phyloP scores from a whole-genome alignment of 345 rosid genomes.

The Mercurialis annua region DNA sequence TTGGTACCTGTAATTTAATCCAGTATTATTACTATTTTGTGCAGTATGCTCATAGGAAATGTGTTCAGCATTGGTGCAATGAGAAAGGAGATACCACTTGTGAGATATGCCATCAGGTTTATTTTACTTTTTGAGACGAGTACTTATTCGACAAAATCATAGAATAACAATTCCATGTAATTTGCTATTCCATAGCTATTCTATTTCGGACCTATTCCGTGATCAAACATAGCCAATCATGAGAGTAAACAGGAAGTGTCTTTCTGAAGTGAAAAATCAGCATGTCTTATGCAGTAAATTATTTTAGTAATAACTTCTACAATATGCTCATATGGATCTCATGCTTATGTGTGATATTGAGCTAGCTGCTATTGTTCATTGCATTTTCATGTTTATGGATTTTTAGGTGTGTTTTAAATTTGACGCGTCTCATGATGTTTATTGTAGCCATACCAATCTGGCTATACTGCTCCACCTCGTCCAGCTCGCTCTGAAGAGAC shows the following conservation, averaged over 20 bases:
- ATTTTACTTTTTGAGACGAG: background rate
- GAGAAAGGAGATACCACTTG: constrained; percentile 88
- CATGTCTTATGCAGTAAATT: too few species aligned
- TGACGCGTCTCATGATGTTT: constrained; percentile 13
- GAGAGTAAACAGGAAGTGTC: too few species aligned
- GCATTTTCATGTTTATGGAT: background rate
- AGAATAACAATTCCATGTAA: too few species aligned
- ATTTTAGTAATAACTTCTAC: too few species aligned
- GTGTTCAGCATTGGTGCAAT: constrained; percentile 96
- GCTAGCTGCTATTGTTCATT: background rate
- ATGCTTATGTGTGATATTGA: background rate
- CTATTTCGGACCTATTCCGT: too few species aligned
- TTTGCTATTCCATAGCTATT: too few species aligned
- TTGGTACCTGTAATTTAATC: too few species aligned
- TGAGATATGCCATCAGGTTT: constrained; percentile 94
- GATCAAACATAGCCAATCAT: too few species aligned
- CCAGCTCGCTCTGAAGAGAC: constrained; percentile 57
- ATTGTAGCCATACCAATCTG: constrained; percentile 70
- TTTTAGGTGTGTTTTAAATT: background rate
- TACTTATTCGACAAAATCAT: too few species aligned
- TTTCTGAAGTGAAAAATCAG: too few species aligned
- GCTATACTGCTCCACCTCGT: constrained; percentile 76
- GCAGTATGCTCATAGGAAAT: constrained; percentile 87
- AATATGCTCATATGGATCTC: background rate
- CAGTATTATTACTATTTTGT: background rate